Evolutionary conservation across 306 rosid species (phyloP).

Genomic region (Dryas alaskensis): DNA sequence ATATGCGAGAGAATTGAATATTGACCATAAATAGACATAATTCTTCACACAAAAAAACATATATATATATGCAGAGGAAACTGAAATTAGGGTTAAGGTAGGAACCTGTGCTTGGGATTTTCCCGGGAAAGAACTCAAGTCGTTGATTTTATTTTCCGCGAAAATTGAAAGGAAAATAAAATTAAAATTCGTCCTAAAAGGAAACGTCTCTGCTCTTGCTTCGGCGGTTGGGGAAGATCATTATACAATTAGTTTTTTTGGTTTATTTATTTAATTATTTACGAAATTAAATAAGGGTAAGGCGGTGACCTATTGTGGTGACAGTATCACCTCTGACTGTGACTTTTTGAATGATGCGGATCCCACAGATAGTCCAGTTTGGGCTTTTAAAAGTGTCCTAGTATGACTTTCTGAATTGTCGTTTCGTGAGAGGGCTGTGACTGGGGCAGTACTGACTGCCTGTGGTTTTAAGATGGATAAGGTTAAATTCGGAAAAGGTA

Average conservation of each 20-base stretch:
- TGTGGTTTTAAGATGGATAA: background rate
- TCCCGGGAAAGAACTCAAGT: constrained; percentile 23
- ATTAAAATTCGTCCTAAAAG: background rate
- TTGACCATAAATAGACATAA: background rate
- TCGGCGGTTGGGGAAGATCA: constrained; percentile 41
- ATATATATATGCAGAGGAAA: background rate
- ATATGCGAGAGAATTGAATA: constrained; percentile 2
- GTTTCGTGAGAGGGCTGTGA: background rate
- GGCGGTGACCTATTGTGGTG: background rate
- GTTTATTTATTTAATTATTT: background rate
- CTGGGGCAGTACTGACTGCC: background rate
- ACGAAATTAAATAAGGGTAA: background rate
- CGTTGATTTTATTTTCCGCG: constrained; percentile 34
- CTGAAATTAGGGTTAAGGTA: constrained; percentile 11
- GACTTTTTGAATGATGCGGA: background rate
- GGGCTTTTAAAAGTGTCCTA: background rate
- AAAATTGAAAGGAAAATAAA: constrained; percentile 23
- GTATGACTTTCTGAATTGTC: background rate
- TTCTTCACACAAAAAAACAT: background rate
- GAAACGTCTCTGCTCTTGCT: constrained; percentile 25
- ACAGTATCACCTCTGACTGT: constrained; percentile 4
- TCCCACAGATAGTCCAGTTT: background rate
- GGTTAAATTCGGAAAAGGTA: background rate
- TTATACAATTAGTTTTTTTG: background rate
- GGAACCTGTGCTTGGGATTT: constrained; percentile 40